Conservation (phyloP, 768 basidiomycete species). For the Fistulinella prunicolor region DNA sequence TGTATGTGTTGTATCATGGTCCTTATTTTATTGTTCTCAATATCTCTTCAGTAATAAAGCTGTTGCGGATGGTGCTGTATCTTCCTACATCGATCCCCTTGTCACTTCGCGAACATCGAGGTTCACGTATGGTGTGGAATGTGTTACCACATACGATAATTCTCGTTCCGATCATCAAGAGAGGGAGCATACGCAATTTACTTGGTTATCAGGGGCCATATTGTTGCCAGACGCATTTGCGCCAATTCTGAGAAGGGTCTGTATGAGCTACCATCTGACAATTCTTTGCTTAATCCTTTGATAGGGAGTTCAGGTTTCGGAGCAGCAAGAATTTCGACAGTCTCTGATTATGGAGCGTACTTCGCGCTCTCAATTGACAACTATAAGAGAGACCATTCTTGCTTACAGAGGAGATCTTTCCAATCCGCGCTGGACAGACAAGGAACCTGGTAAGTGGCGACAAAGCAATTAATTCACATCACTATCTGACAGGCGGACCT, state of each 20-base stretch:
- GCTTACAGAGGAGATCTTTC: conserved; percentile 14
- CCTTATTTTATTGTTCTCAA: neutral
- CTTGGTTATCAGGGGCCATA: conserved; percentile 25
- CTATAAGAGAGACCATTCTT: conserved; percentile 3
- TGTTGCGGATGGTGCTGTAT: conserved; percentile 48
- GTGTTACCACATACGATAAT: conserved; percentile 25
- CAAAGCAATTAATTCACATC: no score
- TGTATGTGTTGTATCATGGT: conserved; percentile 34
- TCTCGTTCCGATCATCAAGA: conserved; percentile 35
- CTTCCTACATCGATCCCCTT: conserved; percentile 42
- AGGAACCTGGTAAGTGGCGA: conserved; percentile 13
- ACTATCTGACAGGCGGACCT: neutral
- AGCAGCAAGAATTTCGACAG: conserved; percentile 19
- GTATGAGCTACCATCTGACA: rapidly evolving
- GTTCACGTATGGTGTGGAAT: conserved; percentile 37
- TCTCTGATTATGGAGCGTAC: neutral
- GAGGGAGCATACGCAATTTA: conserved; percentile 25
- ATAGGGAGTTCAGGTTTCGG: conserved; percentile 17
- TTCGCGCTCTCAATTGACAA: conserved; percentile 1
- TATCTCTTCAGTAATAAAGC: conserved; percentile 37
- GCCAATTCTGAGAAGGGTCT: conserved; percentile 36
- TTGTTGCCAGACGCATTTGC: conserved; percentile 34
- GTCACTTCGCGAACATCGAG: conserved; percentile 44
- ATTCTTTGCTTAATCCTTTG: neutral
- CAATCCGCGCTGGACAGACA: conserved; percentile 12